Conservation (phyloP, 805 yeast species). For the Yarrowia alimentaria region DNA sequence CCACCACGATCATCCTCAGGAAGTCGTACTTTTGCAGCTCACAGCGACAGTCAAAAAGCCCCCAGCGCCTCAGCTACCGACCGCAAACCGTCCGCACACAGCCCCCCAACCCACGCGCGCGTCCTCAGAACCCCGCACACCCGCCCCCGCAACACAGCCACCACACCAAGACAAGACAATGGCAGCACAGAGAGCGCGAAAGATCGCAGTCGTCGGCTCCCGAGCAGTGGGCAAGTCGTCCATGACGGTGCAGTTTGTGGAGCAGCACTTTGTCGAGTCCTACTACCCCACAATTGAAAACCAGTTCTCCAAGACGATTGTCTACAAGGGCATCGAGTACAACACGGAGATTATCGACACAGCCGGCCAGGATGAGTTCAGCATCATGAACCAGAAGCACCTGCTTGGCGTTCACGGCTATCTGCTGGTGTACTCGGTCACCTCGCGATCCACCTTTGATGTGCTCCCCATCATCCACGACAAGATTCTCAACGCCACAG, state of each 20-base stretch:
- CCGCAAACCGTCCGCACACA: too few relatives aligned
- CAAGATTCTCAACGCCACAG: constrained; percentile 66
- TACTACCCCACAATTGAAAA: constrained; percentile 91
- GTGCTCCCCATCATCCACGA: constrained; percentile 74
- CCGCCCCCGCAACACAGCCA: background rate
- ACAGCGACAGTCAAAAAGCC: too few relatives aligned
- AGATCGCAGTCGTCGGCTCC: constrained; percentile 83
- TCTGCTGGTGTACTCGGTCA: constrained; percentile 75
- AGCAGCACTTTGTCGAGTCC: constrained; percentile 81
- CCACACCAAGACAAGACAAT: constrained; percentile 5
- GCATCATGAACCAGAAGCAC: constrained; percentile 74
- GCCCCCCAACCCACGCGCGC: too few relatives aligned
- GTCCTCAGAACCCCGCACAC: constrained; percentile 3
- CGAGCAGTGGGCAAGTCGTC: constrained; percentile 88
- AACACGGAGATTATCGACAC: constrained; percentile 85
- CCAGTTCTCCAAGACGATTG: constrained; percentile 69
- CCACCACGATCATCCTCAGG: constrained; percentile 14
- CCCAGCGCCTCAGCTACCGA: too few relatives aligned
- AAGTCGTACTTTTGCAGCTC: too few relatives aligned
- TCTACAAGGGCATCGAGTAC: constrained; percentile 69
- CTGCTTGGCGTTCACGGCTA: constrained; percentile 82
- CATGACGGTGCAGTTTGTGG: constrained; percentile 78
- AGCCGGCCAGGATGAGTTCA: constrained; percentile 90
- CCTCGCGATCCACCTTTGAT: constrained; percentile 74
- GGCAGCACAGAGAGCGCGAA: constrained; percentile 46